Evolutionary conservation across 139 green algal genomes (phyloP).

Genomic region (Picochlorum sp.): DNA sequence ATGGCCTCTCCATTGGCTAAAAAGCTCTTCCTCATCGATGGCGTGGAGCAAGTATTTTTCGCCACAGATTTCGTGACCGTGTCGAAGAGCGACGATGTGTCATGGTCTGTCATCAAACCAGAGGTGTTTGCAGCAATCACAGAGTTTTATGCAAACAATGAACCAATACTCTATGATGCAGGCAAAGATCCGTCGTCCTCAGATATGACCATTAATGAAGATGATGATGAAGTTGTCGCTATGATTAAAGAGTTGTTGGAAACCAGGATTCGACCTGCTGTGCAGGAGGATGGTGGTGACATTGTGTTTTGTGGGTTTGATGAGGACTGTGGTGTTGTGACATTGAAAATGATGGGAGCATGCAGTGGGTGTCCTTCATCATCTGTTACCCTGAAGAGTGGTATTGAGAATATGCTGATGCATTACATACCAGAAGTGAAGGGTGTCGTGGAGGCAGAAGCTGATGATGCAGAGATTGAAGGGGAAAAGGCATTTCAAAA

Average conservation of each 20-base stretch:
- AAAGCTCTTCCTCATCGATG: constrained; percentile 78
- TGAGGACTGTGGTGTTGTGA: constrained; percentile 72
- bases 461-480: constrained; percentile 64
- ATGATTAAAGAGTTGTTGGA: constrained; percentile 99
- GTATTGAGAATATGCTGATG: constrained; percentile 99
- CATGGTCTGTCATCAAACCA: constrained; percentile 84
- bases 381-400: constrained; percentile 90
- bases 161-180: constrained; percentile 25
- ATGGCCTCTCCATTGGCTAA: constrained; percentile 82
- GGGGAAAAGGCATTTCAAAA: constrained; percentile 57
- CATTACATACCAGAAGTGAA: constrained; percentile 86
- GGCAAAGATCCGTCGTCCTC: not conserved
- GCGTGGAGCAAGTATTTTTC: constrained; percentile 85
- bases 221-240: constrained; percentile 74
- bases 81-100: constrained; percentile 73
- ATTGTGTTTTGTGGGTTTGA: constrained; percentile 89
- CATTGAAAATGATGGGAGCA: constrained; percentile 79
- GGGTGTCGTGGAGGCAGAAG: constrained; percentile 46
- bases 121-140: constrained; percentile 94
- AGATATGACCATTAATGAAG: constrained; percentile 16
- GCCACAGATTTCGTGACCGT: constrained; percentile 96
- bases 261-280: constrained; percentile 91
- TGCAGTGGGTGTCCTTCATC: constrained; percentile 90
- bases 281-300: constrained; percentile 94
- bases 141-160: constrained; percentile 70